These are phyloP conservation scores for Hyaloraphidium curvatum DNA, from an alignment of 192 early-diverging fungal genomes.

Conservation along the genomic window DNA sequence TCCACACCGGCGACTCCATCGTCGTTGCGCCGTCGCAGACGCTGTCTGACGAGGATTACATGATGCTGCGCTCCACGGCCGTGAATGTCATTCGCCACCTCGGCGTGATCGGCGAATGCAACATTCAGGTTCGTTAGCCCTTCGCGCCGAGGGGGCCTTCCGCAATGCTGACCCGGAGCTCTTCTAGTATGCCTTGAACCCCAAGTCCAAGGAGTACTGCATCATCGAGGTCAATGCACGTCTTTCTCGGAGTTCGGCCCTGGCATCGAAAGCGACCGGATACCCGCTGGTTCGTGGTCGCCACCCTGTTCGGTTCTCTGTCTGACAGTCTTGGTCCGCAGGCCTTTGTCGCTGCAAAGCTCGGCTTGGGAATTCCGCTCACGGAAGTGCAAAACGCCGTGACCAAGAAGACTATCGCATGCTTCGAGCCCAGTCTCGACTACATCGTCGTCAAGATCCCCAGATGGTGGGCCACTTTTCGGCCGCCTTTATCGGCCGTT, in stretches of 20 bases:
- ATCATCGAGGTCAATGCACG: constrained; percentile 99
- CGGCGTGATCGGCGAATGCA: constrained; percentile 98
- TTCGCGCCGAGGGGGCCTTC: too few species aligned
- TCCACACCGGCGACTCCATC: constrained; percentile 98
- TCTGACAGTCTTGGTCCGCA: constrained; percentile 7
- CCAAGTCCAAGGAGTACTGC: constrained; percentile 81
- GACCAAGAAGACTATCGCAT: constrained; percentile 86
- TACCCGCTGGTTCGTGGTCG: constrained; percentile 51
- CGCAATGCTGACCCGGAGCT: too few species aligned
- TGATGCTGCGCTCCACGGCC: constrained; percentile 92
- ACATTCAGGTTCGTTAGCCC: too few species aligned
- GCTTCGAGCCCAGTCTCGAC: constrained; percentile 93
- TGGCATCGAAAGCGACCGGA: constrained; percentile 95
- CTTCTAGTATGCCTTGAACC: constrained; percentile 97
- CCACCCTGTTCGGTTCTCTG: neutral
- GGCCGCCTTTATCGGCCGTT: too few species aligned
- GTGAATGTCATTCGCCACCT: constrained; percentile 93
- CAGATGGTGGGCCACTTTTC: constrained; percentile 16
- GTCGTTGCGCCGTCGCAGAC: constrained; percentile 97
- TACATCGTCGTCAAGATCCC: constrained; percentile 49
- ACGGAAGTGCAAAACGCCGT: constrained; percentile 88
- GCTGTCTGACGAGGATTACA: constrained; percentile 91
- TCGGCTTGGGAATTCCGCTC: constrained; percentile 80
- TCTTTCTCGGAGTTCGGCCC: constrained; percentile 72
- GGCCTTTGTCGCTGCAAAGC: constrained; percentile 94